A percentile compares a stretch with the other conserved stretches of the same genome.
These are phyloP conservation scores for Botrytis paeoniae DNA, from an alignment of 2,329 filamentous ascomycete species.

Conservation along the genomic window DNA sequence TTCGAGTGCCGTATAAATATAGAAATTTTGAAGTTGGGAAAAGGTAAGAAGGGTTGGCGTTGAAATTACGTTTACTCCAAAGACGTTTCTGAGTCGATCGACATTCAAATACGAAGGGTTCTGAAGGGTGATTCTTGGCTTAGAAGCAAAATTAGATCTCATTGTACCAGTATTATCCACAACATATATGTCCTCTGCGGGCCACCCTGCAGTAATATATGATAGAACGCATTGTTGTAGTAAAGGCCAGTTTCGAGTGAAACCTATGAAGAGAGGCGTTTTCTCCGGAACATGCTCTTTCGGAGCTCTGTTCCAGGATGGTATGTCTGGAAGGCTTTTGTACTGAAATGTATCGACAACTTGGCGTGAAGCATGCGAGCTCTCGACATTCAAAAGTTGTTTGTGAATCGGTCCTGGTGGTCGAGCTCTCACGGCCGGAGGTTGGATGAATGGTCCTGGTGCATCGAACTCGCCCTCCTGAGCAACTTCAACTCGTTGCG, in stretches of 20 bases:
- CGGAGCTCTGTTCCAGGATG: constrained; percentile 45
- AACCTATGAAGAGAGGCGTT: constrained; percentile 56
- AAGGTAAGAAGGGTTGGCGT: constrained; percentile 53
- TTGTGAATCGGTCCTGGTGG: constrained; percentile 12
- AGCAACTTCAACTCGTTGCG: not conserved
- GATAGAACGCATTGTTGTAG: constrained; percentile 54
- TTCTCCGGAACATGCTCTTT: constrained; percentile 40
- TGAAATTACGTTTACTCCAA: constrained; percentile 51
- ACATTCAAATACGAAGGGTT: constrained; percentile 58
- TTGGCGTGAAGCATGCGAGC: not conserved
- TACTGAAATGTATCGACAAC: constrained; percentile 8
- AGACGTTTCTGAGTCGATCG: constrained; percentile 43
- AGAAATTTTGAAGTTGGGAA: constrained; percentile 56
- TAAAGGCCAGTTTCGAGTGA: constrained; percentile 54
- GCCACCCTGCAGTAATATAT: constrained; percentile 60
- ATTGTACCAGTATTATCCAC: constrained; percentile 59
- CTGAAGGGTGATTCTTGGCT: constrained; percentile 47
- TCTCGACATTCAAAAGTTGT: not conserved
- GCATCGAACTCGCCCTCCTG: not conserved
- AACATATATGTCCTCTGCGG: constrained; percentile 53
- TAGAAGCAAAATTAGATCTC: constrained; percentile 47
- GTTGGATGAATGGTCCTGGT: not conserved
- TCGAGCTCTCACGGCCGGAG: constrained; percentile 2
- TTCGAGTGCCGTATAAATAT: constrained; percentile 46
- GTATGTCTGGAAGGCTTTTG: not conserved